Evolutionary conservation across 768 basidiomycete genomes (phyloP).

Genomic region (Trichaptum fuscoviolaceum): DNA sequence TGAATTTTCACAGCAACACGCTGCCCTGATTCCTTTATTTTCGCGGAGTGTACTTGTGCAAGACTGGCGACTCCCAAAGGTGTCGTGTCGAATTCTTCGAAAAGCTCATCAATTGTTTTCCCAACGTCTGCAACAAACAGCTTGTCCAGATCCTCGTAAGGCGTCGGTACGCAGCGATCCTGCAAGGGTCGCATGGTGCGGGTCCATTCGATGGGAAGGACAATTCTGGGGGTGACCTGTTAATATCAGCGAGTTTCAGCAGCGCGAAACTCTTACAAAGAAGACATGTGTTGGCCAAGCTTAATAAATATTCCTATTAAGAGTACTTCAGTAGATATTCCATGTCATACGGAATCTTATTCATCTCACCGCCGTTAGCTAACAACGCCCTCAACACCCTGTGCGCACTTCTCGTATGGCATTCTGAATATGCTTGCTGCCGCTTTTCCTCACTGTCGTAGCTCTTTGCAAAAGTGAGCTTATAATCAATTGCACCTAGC

Average conservation of each 20-base stretch:
- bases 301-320: conserved; percentile 75
- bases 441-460: conserved; percentile 49
- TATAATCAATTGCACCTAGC: conserved; percentile 65
- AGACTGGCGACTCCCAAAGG: conserved; percentile 96
- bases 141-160: conserved; percentile 66
- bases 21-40: conserved; percentile 62
- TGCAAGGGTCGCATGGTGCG: conserved; percentile 60
- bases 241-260: conserved; percentile 16
- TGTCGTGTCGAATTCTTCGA: conserved; percentile 76
- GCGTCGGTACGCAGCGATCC: conserved; percentile 90
- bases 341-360: background rate
- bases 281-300: conserved; percentile 85
- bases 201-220: conserved; percentile 64
- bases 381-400: conserved; percentile 79
- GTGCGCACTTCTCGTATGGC: conserved; percentile 78
- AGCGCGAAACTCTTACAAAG: conserved; percentile 35
- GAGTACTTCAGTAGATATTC: background rate
- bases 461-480: conserved; percentile 50
- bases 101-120: conserved; percentile 61
- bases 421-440: conserved; percentile 58
- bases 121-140: conserved; percentile 83
- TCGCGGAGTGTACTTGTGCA: conserved; percentile 91
- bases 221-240: conserved; percentile 28
- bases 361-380: conserved; percentile 71
- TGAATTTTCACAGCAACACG: conserved; percentile 90